These are phyloP conservation scores for Lophiostoma macrostomum DNA, from an alignment of 495 filamentous ascomycete species.

Conservation along the genomic window DNA sequence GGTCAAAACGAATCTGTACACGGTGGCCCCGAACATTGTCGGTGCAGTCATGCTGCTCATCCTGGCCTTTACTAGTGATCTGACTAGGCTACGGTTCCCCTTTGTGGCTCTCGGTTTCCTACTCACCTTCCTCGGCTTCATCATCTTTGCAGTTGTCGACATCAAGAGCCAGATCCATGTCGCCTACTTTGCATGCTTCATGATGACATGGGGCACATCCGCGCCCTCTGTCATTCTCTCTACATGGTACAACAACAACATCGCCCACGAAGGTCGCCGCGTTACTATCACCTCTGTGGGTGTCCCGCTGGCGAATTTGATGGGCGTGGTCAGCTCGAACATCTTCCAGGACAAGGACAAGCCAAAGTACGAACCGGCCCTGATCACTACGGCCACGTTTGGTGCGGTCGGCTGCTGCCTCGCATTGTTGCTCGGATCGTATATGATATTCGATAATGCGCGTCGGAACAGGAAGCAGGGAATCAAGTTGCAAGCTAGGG, in stretches of 20 bases:
- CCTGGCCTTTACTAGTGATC: conserved; percentile 66
- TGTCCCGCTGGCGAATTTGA: conserved; percentile 75
- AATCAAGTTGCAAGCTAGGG: conserved; percentile 56
- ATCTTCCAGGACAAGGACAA: conserved; percentile 69
- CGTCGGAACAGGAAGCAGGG: conserved; percentile 61
- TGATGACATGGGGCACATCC: conserved; percentile 76
- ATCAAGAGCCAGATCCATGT: conserved; percentile 56
- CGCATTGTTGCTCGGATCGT: conserved; percentile 57
- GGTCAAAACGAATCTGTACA: conserved; percentile 74
- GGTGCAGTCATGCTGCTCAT: conserved; percentile 69
- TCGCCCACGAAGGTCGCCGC: conserved; percentile 69
- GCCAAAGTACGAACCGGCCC: conserved; percentile 71
- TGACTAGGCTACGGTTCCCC: conserved; percentile 62
- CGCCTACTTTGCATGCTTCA: conserved; percentile 75
- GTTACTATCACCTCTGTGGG: conserved; percentile 69
- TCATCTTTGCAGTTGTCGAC: conserved; percentile 71
- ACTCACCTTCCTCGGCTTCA: conserved; percentile 71
- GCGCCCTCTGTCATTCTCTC: conserved; percentile 55
- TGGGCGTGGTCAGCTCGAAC: conserved; percentile 72
- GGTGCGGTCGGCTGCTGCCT: conserved; percentile 61
- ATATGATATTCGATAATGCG: conserved; percentile 70
- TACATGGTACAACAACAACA: conserved; percentile 60
- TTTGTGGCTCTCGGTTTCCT: conserved; percentile 72
- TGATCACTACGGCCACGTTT: conserved; percentile 71
- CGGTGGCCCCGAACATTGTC: conserved; percentile 63